Base-by-base conservation (phyloP, 148 eudicot genomes). In the Hydrangea macrophylla region DNA sequence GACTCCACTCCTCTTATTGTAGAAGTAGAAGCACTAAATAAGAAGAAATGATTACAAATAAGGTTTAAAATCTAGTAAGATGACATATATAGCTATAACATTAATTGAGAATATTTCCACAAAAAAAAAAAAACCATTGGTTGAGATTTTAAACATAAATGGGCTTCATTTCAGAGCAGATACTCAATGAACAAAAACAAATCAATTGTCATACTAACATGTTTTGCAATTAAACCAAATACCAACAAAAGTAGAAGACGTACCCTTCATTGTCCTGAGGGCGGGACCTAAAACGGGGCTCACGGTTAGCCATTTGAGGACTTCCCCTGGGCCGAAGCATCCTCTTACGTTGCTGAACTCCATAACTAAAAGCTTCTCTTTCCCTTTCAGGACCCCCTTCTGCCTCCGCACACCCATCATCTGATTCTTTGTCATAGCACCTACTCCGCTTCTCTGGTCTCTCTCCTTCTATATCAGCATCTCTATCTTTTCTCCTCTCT, bases 261-360 rank as follows among this genome's bases (percentile, higher is more conserved):
- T 85, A 94, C 99, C 96, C 97, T 62, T 94, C 99, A 58, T 75
- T 86, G 20, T 91, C 97, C 58, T 85, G 87, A 65, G 78, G 64
- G 40, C 78, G 89, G 37, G 96, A 70, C 80, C 84, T 91, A 30
- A 78, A 80, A 42, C 96, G 96, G n/a, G 84, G 81, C 64, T 89
- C 95, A 53, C 88, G 88, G 50, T 78, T 88, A 24, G 81, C 85
- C 58, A 78, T 70, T 79, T 87, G 94, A 65, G 97, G 96, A 68
- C 96, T 88, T 37, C 89, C 92, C 80, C 96, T 88, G 2, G 97
- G 93, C 26, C 96, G 97, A 69, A 91, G 91, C 97, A 90, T 91
- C 76, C 97, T 90, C 82, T 91, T 91, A 51, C 97, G 82, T 73
- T 94, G 99, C 78, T 89, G 93, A 79, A 86, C 86, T 33, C 87